Conservation (phyloP, 352 stramenopile species). For the Globisporangium recalcitrans region DNA sequence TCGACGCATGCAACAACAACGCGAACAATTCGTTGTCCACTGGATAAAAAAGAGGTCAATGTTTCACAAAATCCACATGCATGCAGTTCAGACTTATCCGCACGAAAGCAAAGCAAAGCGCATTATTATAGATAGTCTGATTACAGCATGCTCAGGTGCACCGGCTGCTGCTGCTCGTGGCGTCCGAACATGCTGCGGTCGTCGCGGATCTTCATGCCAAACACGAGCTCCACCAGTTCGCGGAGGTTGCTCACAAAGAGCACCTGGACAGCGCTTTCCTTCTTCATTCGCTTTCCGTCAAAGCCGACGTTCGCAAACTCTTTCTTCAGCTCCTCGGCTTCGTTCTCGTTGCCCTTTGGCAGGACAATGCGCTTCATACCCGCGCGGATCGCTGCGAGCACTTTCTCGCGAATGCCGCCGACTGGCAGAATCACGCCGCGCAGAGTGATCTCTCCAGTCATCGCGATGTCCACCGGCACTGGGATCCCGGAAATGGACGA, state of each 20-base stretch:
- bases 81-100: background rate
- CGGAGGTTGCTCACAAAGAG: constrained; percentile 68
- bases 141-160: constrained; percentile 51
- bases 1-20: background rate
- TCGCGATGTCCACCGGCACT: constrained; percentile 77
- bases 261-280: constrained; percentile 35
- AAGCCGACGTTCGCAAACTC: constrained; percentile 41
- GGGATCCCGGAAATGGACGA: constrained; percentile 61
- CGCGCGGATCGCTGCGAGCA: constrained; percentile 79
- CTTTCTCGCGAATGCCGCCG: constrained; percentile 89
- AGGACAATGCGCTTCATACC: constrained; percentile 82
- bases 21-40: too few species aligned
- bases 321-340: constrained; percentile 62
- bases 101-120: background rate
- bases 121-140: constrained; percentile 1
- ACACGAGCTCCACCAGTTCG: constrained; percentile 61
- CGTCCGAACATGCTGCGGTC: constrained; percentile 19
- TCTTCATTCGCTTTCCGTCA: constrained; percentile 14
- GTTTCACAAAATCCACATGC: background rate
- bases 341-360: constrained; percentile 64
- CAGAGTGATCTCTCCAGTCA: constrained; percentile 88
- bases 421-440: constrained; percentile 86
- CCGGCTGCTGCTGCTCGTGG: constrained; percentile 15
- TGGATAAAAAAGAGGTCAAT: background rate
- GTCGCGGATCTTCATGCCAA: constrained; percentile 54